These are phyloP conservation scores for Malus sylvestris DNA, from an alignment of 306 rosid species.

Conservation along the genomic window DNA sequence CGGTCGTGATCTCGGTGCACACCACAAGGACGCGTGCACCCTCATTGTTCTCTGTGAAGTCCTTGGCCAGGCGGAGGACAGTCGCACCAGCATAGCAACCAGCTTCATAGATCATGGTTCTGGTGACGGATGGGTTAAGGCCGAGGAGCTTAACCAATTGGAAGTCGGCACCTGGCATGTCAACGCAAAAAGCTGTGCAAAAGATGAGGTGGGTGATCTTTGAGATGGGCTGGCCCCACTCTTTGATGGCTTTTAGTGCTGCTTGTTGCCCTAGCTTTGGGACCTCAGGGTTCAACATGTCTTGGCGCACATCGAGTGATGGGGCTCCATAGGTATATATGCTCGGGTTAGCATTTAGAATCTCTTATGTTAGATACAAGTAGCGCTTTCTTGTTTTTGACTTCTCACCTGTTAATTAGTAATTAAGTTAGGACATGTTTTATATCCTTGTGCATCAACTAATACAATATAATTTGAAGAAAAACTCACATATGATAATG, in stretches of 20 bases:
- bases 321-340: constrained; percentile 16
- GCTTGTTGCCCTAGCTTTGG: constrained; percentile 43
- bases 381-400: constrained; percentile 29
- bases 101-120: constrained; percentile 29
- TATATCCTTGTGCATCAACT: background rate
- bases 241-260: too few species aligned
- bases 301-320: constrained; percentile 27
- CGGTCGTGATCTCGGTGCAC: constrained; percentile 20
- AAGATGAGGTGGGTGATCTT: constrained; percentile 36
- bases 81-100: constrained; percentile 41
- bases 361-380: constrained; percentile 16
- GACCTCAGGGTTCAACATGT: constrained; percentile 18
- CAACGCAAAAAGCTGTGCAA: constrained; percentile 29
- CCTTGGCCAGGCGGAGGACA: constrained; percentile 34
- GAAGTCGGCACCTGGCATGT: constrained; percentile 38
- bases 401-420: constrained; percentile 18
- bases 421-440: background rate
- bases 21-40: constrained; percentile 33
- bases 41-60: constrained; percentile 24
- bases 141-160: constrained; percentile 30
- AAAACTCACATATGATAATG: too few species aligned
- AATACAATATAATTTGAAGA: too few species aligned
- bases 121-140: constrained; percentile 20
- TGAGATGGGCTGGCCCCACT: constrained; percentile 15
- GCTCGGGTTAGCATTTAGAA: constrained; percentile 27